Percentiles rank a stretch among this genome's conserved stretches.
Evolutionary conservation across 345 rosid genomes (phyloP).

Genomic region (Boechera retrofracta): DNA sequence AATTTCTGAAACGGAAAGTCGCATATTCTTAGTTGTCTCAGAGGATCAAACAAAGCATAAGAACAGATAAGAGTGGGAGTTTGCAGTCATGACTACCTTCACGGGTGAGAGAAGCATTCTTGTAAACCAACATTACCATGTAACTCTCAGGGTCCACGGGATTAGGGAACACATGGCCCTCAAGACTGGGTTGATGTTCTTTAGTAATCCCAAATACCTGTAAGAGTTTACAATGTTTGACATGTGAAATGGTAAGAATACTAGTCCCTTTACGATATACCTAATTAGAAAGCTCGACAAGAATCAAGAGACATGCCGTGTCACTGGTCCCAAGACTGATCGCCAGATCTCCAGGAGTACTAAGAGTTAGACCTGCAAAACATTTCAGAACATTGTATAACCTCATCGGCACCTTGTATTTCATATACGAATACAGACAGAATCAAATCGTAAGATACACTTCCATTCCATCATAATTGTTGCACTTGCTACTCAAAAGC

Average conservation of each 20-base stretch:
- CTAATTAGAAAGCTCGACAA: constrained; percentile 3
- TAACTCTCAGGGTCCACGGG: constrained; percentile 91
- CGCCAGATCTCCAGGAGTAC: constrained; percentile 87
- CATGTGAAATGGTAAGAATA: constrained; percentile 21
- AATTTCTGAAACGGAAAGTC: constrained; percentile 52
- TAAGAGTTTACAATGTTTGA: constrained; percentile 33
- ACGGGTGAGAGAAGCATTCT: constrained; percentile 89
- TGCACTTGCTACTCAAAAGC: not conserved
- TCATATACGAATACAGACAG: not conserved
- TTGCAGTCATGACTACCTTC: constrained; percentile 61
- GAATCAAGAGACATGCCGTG: constrained; percentile 59
- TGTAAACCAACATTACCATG: constrained; percentile 90
- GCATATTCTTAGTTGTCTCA: not conserved
- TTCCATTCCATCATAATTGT: constrained; percentile 14
- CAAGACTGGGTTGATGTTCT: constrained; percentile 77
- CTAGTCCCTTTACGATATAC: not conserved
- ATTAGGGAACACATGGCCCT: constrained; percentile 89
- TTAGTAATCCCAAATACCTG: constrained; percentile 89
- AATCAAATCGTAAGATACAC: not conserved
- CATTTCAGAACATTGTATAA: constrained; percentile 41
- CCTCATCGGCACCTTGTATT: not conserved
- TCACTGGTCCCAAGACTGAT: constrained; percentile 96
- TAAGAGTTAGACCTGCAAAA: constrained; percentile 76
- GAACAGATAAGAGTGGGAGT: not conserved
- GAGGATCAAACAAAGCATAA: constrained; percentile 3